A percentile compares a stretch with the other conserved stretches of the same genome.
phyloP scores from a whole-genome alignment of 1,284 basidiomycete genomes.

The Fomitopsis pinicola region DNA sequence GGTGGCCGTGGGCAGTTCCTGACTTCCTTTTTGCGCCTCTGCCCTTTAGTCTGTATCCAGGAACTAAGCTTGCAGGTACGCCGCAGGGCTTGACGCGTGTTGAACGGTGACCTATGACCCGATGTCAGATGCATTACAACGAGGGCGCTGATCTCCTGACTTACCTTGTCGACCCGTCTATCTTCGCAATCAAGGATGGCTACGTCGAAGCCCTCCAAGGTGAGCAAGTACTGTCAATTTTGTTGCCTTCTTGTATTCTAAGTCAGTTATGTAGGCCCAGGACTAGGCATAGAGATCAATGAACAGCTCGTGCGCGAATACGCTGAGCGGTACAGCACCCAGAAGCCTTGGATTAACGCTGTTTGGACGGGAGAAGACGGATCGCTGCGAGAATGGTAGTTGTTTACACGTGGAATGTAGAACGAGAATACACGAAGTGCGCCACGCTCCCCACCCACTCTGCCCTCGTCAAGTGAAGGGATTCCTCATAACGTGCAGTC shows the following conservation, averaged over 20 bases:
- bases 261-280: constrained; percentile 39
- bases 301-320: constrained; percentile 58
- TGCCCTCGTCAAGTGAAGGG: too few relatives aligned
- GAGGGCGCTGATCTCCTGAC: constrained; percentile 67
- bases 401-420: too few relatives aligned
- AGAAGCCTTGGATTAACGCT: constrained; percentile 56
- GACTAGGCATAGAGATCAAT: constrained; percentile 68
- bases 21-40: background rate
- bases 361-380: constrained; percentile 57
- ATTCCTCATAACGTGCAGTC: background rate
- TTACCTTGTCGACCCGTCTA: constrained; percentile 50
- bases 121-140: constrained; percentile 68
- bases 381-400: constrained; percentile 50
- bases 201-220: constrained; percentile 52
- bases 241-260: background rate
- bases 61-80: constrained; percentile 64
- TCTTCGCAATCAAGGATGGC: constrained; percentile 62
- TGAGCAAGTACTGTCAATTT: constrained; percentile 17
- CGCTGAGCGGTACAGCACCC: constrained; percentile 30
- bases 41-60: constrained; percentile 49
- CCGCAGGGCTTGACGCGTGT: background rate
- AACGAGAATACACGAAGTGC: too few relatives aligned
- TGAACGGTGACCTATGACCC: background rate
- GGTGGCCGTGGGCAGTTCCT: too few relatives aligned
- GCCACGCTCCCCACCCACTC: too few relatives aligned